phyloP scores from a whole-genome alignment of 108 stramenopile species.

The Skeletonema menzelii region DNA sequence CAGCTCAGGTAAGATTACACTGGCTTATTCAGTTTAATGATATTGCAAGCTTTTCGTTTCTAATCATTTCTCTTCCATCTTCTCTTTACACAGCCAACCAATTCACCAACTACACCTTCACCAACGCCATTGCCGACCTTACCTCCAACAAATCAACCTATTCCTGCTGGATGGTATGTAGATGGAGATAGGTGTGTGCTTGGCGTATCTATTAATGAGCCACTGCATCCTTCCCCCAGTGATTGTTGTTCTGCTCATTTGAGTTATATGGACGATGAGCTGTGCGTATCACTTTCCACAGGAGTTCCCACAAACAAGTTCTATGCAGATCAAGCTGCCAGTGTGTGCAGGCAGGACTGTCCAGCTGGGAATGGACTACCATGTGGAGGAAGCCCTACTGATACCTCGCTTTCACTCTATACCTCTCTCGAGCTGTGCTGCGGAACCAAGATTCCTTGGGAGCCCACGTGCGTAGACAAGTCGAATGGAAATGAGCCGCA shows the following conservation, averaged over 20 bases:
- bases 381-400: conserved; percentile 11
- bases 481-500: conserved; percentile 8
- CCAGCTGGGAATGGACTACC: conserved; percentile 2
- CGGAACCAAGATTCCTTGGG: conserved; percentile 3
- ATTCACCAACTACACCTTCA: background rate
- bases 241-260: background rate
- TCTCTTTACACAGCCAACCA: background rate
- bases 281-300: conserved; percentile 11
- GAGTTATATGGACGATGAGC: conserved; percentile 2
- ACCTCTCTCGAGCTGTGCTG: conserved; percentile 3
- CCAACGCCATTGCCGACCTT: background rate
- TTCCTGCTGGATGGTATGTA: background rate
- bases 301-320: conserved; percentile 15
- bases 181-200: background rate
- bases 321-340: conserved; percentile 9
- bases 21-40: background rate
- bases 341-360: conserved; percentile 11
- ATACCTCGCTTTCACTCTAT: background rate
- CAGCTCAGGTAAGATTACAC: background rate
- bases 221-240: background rate
- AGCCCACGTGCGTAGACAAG: conserved; percentile 7
- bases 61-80: background rate
- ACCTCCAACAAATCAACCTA: background rate
- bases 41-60: background rate
- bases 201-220: background rate